Conservation (phyloP, 1,284 basidiomycete species). For the Leucoagaricus sp. region DNA sequence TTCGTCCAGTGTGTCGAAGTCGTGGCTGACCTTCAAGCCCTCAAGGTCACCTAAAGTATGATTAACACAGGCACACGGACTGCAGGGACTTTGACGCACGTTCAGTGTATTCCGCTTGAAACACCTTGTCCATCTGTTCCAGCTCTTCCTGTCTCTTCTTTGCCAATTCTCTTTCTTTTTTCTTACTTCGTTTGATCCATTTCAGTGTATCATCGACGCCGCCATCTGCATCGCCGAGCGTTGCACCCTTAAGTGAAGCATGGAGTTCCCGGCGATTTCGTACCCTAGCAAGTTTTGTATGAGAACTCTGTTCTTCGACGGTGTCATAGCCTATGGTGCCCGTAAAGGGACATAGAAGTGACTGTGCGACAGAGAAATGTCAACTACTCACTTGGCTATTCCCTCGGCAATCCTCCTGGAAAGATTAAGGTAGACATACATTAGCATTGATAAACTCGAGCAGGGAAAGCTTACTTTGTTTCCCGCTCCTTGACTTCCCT, state of each 20-base stretch:
- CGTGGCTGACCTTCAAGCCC: slow-evolving; percentile 95
- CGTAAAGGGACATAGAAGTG: slow-evolving; percentile 54
- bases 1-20: slow-evolving; percentile 88
- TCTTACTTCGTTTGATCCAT: slow-evolving; percentile 91
- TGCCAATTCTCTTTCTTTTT: slow-evolving; percentile 83
- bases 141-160: slow-evolving; percentile 76
- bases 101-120: slow-evolving; percentile 78
- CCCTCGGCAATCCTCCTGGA: slow-evolving; percentile 72
- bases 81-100: slow-evolving; percentile 48
- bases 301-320: slow-evolving; percentile 40
- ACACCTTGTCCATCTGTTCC: slow-evolving; percentile 78
- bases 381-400: slow-evolving; percentile 84
- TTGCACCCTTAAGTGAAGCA: slow-evolving; percentile 86
- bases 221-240: slow-evolving; percentile 81
- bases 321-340: slow-evolving; percentile 36
- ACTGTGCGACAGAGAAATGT: slow-evolving; percentile 30
- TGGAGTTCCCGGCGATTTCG: slow-evolving; percentile 91
- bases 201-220: slow-evolving; percentile 76
- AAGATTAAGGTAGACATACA: slow-evolving; percentile 19
- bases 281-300: slow-evolving; percentile 64
- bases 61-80: neutral
- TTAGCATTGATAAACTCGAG: slow-evolving; percentile 10
- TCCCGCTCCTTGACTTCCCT: slow-evolving; percentile 73
- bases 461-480: slow-evolving; percentile 57
- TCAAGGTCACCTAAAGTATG: slow-evolving; percentile 72